Evolutionary conservation across 129 eudicot species (phyloP).

Genomic region (Flaveria sonorensis): DNA sequence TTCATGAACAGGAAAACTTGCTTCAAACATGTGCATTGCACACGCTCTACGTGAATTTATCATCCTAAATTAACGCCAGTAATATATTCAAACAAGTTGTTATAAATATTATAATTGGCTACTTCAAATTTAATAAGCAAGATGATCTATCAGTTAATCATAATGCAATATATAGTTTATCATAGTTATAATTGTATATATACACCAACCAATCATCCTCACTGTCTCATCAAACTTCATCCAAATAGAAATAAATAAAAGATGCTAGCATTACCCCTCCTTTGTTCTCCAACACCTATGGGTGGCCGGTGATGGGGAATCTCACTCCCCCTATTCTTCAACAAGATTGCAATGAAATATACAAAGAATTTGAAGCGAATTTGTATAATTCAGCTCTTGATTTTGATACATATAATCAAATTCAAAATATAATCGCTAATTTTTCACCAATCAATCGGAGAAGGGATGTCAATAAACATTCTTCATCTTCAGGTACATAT

Average conservation of each 20-base stretch:
- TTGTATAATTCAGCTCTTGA: constrained; percentile 8
- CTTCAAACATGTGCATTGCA: constrained; percentile 24
- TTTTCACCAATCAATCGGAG: too few species aligned
- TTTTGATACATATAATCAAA: constrained; percentile 2
- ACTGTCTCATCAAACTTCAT: constrained; percentile 12
- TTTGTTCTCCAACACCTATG: constrained; percentile 27
- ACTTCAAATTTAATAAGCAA: not conserved
- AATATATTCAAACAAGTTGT: not conserved
- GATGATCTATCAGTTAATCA: constrained; percentile 7
- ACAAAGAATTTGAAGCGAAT: constrained; percentile 11
- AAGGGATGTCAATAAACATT: constrained; percentile 33
- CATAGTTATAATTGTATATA: constrained; percentile 17
- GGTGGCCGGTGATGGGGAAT: constrained; percentile 32
- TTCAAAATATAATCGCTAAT: too few species aligned
- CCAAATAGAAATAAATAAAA: not conserved
- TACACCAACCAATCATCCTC: constrained; percentile 15
- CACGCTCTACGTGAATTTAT: constrained; percentile 26
- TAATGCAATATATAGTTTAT: not conserved
- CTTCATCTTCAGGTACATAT: constrained; percentile 47
- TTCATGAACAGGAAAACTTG: constrained; percentile 6
- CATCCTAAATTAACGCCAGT: not conserved
- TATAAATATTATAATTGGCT: not conserved
- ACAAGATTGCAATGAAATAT: not conserved
- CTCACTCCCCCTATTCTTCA: constrained; percentile 18
- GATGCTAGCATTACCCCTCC: constrained; percentile 38